Evolutionary conservation across 805 yeast species (phyloP).

Genomic region (Ogataea degrootiae): DNA sequence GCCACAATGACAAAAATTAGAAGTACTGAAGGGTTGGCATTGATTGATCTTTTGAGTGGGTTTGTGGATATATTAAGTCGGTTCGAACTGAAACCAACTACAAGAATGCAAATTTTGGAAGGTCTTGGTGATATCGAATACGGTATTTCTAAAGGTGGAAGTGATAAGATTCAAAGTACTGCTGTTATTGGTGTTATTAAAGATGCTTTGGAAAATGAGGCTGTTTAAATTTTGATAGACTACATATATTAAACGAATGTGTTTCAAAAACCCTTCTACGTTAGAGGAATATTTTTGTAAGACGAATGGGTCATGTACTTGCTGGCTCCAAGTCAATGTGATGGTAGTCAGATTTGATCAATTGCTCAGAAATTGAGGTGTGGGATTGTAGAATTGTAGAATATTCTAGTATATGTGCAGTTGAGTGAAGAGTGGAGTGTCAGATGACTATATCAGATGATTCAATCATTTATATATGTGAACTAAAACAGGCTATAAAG

Average conservation of each 20-base stretch:
- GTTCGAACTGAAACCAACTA: conserved; percentile 58
- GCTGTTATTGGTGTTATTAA: conserved; percentile 88
- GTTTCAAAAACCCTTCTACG: too few species aligned
- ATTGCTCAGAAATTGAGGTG: too few species aligned
- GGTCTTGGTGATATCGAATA: conserved; percentile 87
- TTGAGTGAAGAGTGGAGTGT: too few species aligned
- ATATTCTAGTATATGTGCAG: too few species aligned
- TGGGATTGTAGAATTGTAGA: too few species aligned
- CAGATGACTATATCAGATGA: too few species aligned
- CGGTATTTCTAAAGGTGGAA: conserved; percentile 88
- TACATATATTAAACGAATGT: background rate
- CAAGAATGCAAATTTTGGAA: conserved; percentile 60
- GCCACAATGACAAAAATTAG: conserved; percentile 63
- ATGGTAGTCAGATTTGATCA: too few species aligned
- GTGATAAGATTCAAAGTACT: conserved; percentile 82
- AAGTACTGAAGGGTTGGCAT: conserved; percentile 75
- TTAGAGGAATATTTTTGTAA: too few species aligned
- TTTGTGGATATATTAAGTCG: conserved; percentile 64
- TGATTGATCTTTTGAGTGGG: conserved; percentile 78
- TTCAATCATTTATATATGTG: too few species aligned
- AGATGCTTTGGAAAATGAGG: conserved; percentile 49
- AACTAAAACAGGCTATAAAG: too few species aligned
- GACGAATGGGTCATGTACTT: too few species aligned
- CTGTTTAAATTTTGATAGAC: background rate
- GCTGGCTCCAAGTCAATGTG: too few species aligned